Evolutionary conservation across 2,329 filamentous ascomycete species (phyloP).

Genomic region (Fusarium tupiense): DNA sequence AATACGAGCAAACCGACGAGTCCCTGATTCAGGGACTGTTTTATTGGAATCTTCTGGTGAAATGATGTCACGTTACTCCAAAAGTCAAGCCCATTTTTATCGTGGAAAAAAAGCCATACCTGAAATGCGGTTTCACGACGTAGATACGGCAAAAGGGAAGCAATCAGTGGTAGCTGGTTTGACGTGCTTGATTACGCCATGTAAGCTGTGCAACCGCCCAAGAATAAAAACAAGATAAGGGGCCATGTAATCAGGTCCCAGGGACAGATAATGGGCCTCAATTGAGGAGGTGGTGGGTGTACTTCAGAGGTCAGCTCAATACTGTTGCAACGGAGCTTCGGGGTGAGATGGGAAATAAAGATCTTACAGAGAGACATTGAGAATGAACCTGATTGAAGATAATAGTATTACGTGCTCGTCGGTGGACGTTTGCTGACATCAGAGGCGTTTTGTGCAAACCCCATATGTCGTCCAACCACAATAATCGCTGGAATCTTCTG

Average conservation of each 20-base stretch:
- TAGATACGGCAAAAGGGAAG: background rate
- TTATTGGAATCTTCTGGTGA: background rate
- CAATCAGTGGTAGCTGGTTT: background rate
- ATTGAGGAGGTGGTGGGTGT: background rate
- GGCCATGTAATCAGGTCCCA: background rate
- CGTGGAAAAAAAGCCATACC: background rate
- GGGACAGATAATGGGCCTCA: background rate
- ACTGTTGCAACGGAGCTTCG: background rate
- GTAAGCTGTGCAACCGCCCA: background rate
- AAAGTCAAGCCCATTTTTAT: background rate
- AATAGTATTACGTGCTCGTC: background rate
- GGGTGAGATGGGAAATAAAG: background rate
- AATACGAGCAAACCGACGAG: background rate
- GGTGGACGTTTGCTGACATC: background rate
- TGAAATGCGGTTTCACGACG: background rate
- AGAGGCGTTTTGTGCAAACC: background rate
- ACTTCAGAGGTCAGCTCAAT: fast-evolving
- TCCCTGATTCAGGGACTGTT: background rate
- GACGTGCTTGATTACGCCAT: background rate
- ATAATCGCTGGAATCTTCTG: background rate
- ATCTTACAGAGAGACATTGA: background rate
- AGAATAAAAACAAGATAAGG: background rate
- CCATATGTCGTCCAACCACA: background rate
- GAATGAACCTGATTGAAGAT: background rate
- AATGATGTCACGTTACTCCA: background rate